Evolutionary conservation across 164 flowering plant species (phyloP).

Genomic region (Liquidambar formosana): DNA sequence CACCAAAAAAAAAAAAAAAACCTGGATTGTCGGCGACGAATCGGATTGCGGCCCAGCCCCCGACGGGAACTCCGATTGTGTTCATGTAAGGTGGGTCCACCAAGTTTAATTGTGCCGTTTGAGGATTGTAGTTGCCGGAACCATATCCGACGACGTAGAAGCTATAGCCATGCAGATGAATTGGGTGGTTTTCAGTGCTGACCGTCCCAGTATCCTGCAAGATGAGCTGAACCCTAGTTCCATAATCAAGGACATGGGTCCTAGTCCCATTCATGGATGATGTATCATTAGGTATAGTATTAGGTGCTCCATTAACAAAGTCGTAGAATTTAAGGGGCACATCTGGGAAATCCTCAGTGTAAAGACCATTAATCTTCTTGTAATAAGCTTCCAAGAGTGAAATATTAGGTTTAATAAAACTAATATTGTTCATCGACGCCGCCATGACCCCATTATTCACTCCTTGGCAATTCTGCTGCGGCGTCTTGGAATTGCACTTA

Average conservation of each 20-base stretch:
- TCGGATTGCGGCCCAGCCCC: conserved; percentile 82
- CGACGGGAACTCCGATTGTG: conserved; percentile 72
- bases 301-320: conserved; percentile 69
- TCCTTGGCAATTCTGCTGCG: conserved; percentile 50
- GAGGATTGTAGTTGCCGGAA: conserved; percentile 55
- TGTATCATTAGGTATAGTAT: conserved; percentile 49
- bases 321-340: conserved; percentile 51
- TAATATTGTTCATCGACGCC: conserved; percentile 66
- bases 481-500: conserved; percentile 41
- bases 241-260: conserved; percentile 51
- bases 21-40: conserved; percentile 81
- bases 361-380: conserved; percentile 42
- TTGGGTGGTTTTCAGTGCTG: conserved; percentile 66
- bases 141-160: conserved; percentile 74
- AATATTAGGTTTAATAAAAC: conserved; percentile 45
- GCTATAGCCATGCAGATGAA: conserved; percentile 76
- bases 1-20: background rate
- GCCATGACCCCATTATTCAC: conserved; percentile 46
- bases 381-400: conserved; percentile 61
- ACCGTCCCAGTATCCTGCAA: conserved; percentile 69
- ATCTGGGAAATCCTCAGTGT: conserved; percentile 58
- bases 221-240: conserved; percentile 56
- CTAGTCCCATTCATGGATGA: conserved; percentile 52
- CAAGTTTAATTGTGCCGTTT: conserved; percentile 48
- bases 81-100: conserved; percentile 71